A percentile compares a stretch with the other conserved stretches of the same genome.
Evolutionary conservation across 257 asterid genomes (phyloP).

Genomic region (Nicotiana paniculata): DNA sequence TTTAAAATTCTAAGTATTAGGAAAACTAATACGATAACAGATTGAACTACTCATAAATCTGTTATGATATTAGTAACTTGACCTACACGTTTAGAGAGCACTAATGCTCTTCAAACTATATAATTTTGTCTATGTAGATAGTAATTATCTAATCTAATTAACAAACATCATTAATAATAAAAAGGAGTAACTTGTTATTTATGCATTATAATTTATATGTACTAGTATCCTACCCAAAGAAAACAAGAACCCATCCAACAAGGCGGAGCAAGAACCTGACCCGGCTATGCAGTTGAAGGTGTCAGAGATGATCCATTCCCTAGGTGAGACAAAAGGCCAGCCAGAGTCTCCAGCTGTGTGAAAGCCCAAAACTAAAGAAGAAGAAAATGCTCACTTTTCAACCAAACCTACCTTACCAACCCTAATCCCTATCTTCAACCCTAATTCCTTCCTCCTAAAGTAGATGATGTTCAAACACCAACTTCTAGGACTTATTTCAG

Average conservation of each 20-base stretch:
- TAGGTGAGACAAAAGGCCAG: background rate
- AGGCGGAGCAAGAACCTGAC: background rate
- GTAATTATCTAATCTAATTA: too few relatives aligned
- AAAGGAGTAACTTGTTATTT: too few relatives aligned
- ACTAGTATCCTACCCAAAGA: background rate
- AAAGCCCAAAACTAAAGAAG: background rate
- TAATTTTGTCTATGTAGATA: too few relatives aligned
- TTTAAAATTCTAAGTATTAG: too few relatives aligned
- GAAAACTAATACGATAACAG: too few relatives aligned
- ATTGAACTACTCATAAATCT: too few relatives aligned
- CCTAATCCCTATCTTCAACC: slow-evolving; percentile 11
- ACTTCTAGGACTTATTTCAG: background rate
- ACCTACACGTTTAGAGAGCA: too few relatives aligned
- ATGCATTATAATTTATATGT: too few relatives aligned
- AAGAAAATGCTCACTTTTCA: background rate
- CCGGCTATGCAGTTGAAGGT: background rate
- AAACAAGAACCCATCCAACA: background rate
- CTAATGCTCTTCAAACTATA: too few relatives aligned
- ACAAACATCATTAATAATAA: too few relatives aligned
- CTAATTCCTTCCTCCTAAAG: background rate
- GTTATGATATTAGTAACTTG: too few relatives aligned
- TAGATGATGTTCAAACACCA: background rate
- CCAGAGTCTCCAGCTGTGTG: background rate
- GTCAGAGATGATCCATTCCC: background rate
- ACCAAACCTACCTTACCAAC: slow-evolving; percentile 11